Evolutionary conservation across 768 basidiomycete genomes (phyloP), one percentile per base, ranked within the genome.

Genomic region (Leccinum subtestaceum): DNA sequence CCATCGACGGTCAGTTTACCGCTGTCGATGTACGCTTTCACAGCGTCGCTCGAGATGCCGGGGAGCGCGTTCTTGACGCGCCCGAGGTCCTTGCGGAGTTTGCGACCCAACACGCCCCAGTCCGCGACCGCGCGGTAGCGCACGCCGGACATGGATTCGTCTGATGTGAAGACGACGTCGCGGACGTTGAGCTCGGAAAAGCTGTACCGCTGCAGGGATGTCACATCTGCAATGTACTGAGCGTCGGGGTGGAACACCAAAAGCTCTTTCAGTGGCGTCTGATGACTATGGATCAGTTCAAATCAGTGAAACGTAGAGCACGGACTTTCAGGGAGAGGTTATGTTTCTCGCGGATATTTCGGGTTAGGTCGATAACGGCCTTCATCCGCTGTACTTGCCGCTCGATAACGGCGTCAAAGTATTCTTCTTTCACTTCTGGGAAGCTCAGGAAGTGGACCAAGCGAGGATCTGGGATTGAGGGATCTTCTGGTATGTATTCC

Each of bases 361-460:
- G 85, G 5, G 89, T 87, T 62, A 99, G 79, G 53, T 98, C 94
- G 63, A 98, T 98, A 71, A 99, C 89, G 9, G 88, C 82, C 73
- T 96, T 95, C 89, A 99, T 94, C 10, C 95, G 85, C 74, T 89
- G 84, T 21, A 98, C 93, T 76, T 97, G 90, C 51, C 95, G 86
- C 76, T 98, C 95, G 65, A 98, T 95, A 66, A 87, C 88, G 21
- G 78, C 84, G 73, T 99, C 93, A 71, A 96, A 94, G 78, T 98
- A 98, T 63, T 95, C 94, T 65, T 91, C 87, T 70, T 94, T 95
- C 54, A 94, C 89, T 40, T 88, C 83, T 0, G 97, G 97, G 87
- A 97, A 98, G 55, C 84, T 82, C 60, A 98, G 72, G 82, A 98
- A 99, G 76, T 99, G 97, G 62, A 99, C 78, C 3, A 97, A 98